Percentiles rank a stretch among this genome's conserved stretches.
phyloP scores from a whole-genome alignment of 192 early-diverging fungal genomes.

The Umbelopsis isabellina region DNA sequence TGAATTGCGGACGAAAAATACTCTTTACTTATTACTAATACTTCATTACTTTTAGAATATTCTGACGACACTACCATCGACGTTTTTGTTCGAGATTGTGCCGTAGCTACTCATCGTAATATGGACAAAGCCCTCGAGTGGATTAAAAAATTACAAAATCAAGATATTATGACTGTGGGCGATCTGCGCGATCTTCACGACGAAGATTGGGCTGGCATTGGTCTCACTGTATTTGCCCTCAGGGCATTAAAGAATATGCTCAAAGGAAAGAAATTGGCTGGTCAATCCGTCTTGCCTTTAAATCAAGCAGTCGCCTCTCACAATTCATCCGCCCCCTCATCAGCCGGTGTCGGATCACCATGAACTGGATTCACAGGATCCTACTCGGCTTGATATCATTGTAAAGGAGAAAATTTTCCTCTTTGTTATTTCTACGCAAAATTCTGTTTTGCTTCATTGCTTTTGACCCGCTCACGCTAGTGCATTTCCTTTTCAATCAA shows the following conservation, averaged over 20 bases:
- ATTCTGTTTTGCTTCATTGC: neutral
- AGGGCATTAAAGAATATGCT: constrained; percentile 59
- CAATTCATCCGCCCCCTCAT: constrained; percentile 18
- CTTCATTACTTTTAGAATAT: constrained; percentile 26
- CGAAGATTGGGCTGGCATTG: constrained; percentile 73
- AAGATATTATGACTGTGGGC: constrained; percentile 82
- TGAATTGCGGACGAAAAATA: neutral
- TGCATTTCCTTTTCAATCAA: constrained; percentile 1
- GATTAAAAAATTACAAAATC: constrained; percentile 67
- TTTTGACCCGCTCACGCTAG: neutral
- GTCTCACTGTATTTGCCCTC: constrained; percentile 59
- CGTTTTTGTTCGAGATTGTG: constrained; percentile 71
- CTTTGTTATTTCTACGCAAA: neutral
- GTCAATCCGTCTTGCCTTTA: constrained; percentile 6
- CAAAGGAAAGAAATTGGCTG: constrained; percentile 45
- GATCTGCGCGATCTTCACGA: constrained; percentile 74
- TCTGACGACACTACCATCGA: constrained; percentile 66
- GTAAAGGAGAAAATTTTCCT: neutral
- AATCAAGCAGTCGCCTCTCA: neutral
- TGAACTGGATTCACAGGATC: constrained; percentile 5
- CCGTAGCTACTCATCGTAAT: constrained; percentile 63
- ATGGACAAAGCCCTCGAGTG: constrained; percentile 77
- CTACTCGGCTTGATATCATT: no score
- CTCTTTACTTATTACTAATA: neutral
- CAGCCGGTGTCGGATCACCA: constrained; percentile 1